Evolutionary conservation across 345 rosid genomes (phyloP).

Genomic region (Angophora floribunda): DNA sequence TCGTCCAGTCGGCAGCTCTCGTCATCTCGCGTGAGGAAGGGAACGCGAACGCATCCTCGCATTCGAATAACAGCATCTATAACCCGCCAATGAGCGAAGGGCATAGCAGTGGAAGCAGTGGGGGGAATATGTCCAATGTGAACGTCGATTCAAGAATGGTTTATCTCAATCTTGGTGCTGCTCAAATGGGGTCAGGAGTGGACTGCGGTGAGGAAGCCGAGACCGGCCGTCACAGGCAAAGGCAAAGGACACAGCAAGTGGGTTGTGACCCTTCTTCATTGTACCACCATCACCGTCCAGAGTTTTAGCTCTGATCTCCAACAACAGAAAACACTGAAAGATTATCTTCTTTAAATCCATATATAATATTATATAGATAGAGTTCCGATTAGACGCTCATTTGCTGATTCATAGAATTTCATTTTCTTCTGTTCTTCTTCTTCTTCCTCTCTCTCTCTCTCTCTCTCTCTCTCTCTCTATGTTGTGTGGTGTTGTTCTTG

Average conservation of each 20-base stretch:
- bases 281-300: conserved; percentile 61
- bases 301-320: conserved; percentile 29
- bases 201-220: conserved; percentile 48
- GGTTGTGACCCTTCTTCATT: conserved; percentile 33
- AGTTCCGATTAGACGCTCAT: background rate
- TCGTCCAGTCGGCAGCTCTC: conserved; percentile 96
- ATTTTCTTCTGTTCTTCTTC: background rate
- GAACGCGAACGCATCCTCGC: conserved; percentile 28
- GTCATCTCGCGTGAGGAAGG: conserved; percentile 98
- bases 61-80: conserved; percentile 17
- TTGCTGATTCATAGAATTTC: background rate
- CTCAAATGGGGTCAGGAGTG: conserved; percentile 61
- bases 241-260: background rate
- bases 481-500: background rate
- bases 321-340: background rate
- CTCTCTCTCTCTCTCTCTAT: background rate
- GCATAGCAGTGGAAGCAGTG: conserved; percentile 46
- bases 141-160: conserved; percentile 85
- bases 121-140: conserved; percentile 13
- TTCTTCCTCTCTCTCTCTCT: background rate
- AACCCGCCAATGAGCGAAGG: conserved; percentile 64
- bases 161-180: conserved; percentile 86
- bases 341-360: background rate
- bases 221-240: conserved; percentile 27
- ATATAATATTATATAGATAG: background rate